phyloP scores from a whole-genome alignment of 192 early-diverging fungal species.

The Lobosporangium transversale region DNA sequence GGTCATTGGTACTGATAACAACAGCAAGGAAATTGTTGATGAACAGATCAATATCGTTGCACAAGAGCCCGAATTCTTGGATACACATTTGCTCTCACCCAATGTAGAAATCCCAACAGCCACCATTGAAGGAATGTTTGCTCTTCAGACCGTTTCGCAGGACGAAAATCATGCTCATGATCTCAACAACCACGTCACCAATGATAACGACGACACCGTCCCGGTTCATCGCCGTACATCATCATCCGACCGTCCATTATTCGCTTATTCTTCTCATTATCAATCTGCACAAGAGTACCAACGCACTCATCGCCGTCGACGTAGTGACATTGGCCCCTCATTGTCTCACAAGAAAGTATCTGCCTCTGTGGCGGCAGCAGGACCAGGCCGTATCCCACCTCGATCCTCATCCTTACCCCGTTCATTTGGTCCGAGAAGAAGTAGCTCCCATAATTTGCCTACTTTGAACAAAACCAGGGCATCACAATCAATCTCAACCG shows the following conservation, averaged over 20 bases:
- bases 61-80: not conserved
- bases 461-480: not conserved
- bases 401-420: slow-evolving; percentile 13
- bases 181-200: too few species aligned
- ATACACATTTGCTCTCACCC: not conserved
- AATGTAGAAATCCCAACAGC: not conserved
- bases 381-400: slow-evolving; percentile 5
- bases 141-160: not conserved
- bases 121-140: not conserved
- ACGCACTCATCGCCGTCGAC: not conserved
- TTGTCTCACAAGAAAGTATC: not conserved
- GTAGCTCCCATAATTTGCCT: not conserved
- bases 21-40: too few species aligned
- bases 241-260: not conserved
- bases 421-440: not conserved
- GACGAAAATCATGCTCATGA: too few species aligned
- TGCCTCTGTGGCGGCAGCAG: not conserved
- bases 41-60: too few species aligned
- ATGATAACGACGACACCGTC: too few species aligned
- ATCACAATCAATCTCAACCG: not conserved
- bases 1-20: too few species aligned
- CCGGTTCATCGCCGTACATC: too few species aligned
- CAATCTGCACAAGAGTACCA: slow-evolving; percentile 3
- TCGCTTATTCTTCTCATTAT: not conserved
- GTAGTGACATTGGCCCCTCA: not conserved